Percentiles rank a stretch among this genome's conserved stretches.
Evolutionary conservation across 805 yeast genomes (phyloP).

Genomic region (Komagataella ulmi): DNA sequence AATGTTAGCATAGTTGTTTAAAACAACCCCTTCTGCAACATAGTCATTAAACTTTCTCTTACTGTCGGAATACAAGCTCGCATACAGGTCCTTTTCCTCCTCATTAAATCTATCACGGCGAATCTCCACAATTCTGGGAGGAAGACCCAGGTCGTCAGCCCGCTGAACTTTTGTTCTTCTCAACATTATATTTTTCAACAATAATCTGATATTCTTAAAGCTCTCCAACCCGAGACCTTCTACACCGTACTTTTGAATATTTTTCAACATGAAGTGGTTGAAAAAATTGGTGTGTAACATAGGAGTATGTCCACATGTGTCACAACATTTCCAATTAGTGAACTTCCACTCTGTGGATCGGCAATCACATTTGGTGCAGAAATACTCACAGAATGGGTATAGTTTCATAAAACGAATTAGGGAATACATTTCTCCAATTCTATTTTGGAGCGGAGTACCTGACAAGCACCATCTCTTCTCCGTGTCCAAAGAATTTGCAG

Average conservation of each 20-base stretch:
- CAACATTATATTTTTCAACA: slow-evolving; percentile 74
- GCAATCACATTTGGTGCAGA: slow-evolving; percentile 90
- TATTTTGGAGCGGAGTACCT: slow-evolving; percentile 93
- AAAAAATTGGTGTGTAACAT: slow-evolving; percentile 94
- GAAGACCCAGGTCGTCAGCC: slow-evolving; percentile 94
- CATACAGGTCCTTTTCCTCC: slow-evolving; percentile 88
- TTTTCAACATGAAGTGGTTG: slow-evolving; percentile 91
- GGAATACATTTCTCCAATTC: slow-evolving; percentile 95
- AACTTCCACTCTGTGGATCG: slow-evolving; percentile 75
- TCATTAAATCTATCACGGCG: slow-evolving; percentile 82
- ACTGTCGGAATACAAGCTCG: slow-evolving; percentile 76
- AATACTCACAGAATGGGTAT: slow-evolving; percentile 79
- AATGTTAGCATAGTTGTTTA: slow-evolving; percentile 93
- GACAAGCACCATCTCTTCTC: slow-evolving; percentile 81
- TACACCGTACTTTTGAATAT: slow-evolving; percentile 76
- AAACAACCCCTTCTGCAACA: slow-evolving; percentile 92
- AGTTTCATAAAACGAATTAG: slow-evolving; percentile 73
- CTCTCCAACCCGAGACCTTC: slow-evolving; percentile 72
- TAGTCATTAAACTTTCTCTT: slow-evolving; percentile 81
- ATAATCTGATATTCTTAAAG: slow-evolving; percentile 60
- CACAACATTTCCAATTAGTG: slow-evolving; percentile 74
- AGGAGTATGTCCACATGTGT: slow-evolving; percentile 76
- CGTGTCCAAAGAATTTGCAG: slow-evolving; percentile 65
- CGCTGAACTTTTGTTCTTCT: slow-evolving; percentile 92
- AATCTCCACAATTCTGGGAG: slow-evolving; percentile 88